Conservation (phyloP, 306 rosid genomes). For the cucumber (Cucumis sativus) region DNA sequence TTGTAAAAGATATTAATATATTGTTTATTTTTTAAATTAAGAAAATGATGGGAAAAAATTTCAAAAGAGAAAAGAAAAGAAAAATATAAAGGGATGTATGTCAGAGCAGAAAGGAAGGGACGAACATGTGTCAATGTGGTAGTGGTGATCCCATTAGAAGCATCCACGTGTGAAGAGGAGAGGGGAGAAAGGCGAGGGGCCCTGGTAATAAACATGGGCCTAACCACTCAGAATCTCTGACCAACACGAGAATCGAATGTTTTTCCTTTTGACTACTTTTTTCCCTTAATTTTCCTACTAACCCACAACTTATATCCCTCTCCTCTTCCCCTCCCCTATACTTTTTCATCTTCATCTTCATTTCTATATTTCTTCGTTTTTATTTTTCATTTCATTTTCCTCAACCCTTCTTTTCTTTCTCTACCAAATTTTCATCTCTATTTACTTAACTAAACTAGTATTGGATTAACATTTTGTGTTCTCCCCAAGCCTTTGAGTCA, state of each 20-base stretch:
- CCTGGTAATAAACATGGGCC: background rate
- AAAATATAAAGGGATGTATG: background rate
- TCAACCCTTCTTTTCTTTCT: no score
- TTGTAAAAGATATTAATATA: no score
- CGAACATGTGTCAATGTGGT: background rate
- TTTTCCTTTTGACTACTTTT: background rate
- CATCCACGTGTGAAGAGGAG: background rate
- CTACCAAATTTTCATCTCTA: no score
- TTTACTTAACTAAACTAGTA: no score
- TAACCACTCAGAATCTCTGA: slow-evolving; percentile 1
- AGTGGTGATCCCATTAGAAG: background rate
- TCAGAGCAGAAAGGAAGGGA: background rate
- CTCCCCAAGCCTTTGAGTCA: no score
- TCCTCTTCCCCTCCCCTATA: background rate
- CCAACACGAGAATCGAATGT: background rate
- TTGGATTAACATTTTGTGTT: no score
- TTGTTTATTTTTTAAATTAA: no score
- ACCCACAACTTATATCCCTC: background rate
- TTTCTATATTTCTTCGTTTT: no score
- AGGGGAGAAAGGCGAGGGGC: background rate
- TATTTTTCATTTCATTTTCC: no score
- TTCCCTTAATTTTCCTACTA: background rate
- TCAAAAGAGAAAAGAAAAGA: no score
- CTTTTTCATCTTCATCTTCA: no score
- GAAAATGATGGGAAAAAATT: no score